Conservation (phyloP, 129 eudicot genomes). For the Centrapalus pauciflorus region DNA sequence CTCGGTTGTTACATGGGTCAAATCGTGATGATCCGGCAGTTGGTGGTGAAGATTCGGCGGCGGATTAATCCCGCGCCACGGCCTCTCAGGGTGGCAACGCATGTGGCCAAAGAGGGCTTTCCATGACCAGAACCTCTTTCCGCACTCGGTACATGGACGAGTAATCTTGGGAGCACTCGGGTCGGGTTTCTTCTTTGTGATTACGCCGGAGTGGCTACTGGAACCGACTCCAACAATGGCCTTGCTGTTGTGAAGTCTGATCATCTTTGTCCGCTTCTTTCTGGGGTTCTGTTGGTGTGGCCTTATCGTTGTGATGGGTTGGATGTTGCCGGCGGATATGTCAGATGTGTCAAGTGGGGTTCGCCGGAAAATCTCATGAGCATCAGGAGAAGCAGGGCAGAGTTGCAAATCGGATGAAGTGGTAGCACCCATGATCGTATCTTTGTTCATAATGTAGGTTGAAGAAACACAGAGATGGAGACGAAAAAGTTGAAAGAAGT, state of each 20-base stretch:
- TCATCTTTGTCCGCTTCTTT: conserved; percentile 52
- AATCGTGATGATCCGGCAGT: neutral
- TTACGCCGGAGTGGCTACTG: neutral
- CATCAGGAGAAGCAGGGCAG: conserved; percentile 24
- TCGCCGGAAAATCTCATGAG: conserved; percentile 16
- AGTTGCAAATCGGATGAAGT: conserved; percentile 27
- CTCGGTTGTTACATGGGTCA: conserved; percentile 26
- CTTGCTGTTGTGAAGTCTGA: conserved; percentile 27
- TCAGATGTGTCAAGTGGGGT: conserved; percentile 6
- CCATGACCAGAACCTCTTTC: conserved; percentile 75
- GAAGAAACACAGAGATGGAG: neutral
- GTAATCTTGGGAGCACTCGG: conserved; percentile 77
- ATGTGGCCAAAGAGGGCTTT: conserved; percentile 94
- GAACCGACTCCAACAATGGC: conserved; percentile 3
- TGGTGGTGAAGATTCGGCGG: conserved; percentile 52
- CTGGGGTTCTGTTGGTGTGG: conserved; percentile 37
- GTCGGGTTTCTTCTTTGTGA: conserved; percentile 50
- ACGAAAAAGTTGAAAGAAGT: conserved; percentile 27
- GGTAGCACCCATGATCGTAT: neutral
- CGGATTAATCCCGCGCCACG: conserved; percentile 92
- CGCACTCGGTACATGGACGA: conserved; percentile 84
- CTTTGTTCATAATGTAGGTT: conserved; percentile 19
- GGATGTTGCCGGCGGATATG: conserved; percentile 12
- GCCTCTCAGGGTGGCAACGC: conserved; percentile 98
- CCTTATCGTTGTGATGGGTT: conserved; percentile 18